A percentile compares a stretch with the other conserved stretches of the same genome.
phyloP scores from a whole-genome alignment of 768 basidiomycete species.

The Omphalotus guepiniiformis region DNA sequence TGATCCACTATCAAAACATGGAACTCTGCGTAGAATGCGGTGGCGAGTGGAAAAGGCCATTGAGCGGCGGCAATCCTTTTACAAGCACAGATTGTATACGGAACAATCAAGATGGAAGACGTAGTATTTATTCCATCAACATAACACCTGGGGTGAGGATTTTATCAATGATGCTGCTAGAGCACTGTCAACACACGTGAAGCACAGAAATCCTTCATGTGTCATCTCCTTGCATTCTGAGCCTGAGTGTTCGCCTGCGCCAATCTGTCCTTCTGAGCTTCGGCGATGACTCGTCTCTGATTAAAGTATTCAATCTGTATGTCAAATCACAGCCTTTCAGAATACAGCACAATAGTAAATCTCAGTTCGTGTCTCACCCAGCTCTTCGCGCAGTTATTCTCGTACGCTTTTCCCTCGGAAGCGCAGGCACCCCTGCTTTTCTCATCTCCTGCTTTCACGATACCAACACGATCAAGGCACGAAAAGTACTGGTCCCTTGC shows the following conservation, averaged over 20 bases:
- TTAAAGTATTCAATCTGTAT: constrained; percentile 91
- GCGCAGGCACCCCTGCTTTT: constrained; percentile 52
- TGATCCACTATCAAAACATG: no score
- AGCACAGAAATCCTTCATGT: not conserved
- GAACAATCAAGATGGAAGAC: no score
- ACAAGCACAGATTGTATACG: no score
- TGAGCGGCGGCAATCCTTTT: no score
- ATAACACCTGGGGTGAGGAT: no score
- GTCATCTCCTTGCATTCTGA: constrained; percentile 26
- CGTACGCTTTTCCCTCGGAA: constrained; percentile 54
- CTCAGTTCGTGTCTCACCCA: constrained; percentile 66
- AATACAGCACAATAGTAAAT: not conserved
- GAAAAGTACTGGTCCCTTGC: constrained; percentile 77
- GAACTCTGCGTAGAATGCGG: no score
- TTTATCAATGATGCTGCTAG: no score
- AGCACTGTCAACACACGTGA: not conserved
- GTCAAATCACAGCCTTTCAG: not conserved
- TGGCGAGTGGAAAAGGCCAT: no score
- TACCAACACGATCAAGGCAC: constrained; percentile 68
- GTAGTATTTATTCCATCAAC: no score
- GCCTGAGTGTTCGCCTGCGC: constrained; percentile 38
- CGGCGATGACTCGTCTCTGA: constrained; percentile 78
- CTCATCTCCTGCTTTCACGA: constrained; percentile 70
- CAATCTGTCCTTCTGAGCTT: constrained; percentile 71
- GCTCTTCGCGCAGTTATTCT: constrained; percentile 77